Conservation (phyloP, 495 filamentous ascomycete genomes). For the Tetracladium setigerum region DNA sequence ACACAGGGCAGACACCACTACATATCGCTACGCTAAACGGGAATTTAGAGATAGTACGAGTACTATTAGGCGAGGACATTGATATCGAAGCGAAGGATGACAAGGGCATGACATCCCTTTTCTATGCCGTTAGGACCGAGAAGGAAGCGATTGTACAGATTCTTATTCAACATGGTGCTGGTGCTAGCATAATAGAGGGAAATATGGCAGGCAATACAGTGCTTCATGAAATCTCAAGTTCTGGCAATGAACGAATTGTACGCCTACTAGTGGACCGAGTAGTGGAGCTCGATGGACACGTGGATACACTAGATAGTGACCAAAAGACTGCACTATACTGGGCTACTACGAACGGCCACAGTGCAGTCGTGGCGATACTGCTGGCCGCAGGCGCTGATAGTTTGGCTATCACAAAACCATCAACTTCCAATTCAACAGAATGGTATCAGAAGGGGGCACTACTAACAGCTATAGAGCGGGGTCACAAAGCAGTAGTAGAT, state of each 20-base stretch:
- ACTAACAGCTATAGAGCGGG: constrained; percentile 3
- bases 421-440: constrained; percentile 1
- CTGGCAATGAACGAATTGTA: constrained; percentile 7
- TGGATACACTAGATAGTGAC: constrained; percentile 7
- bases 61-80: constrained; percentile 10
- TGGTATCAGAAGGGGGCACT: not conserved
- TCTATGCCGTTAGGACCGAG: constrained; percentile 3
- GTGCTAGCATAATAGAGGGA: constrained; percentile 5
- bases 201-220: constrained; percentile 1
- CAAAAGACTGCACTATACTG: constrained; percentile 5
- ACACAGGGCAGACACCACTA: constrained; percentile 10
- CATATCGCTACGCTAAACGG: constrained; percentile 14
- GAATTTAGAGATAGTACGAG: constrained; percentile 5
- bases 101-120: constrained; percentile 5
- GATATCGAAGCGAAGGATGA: constrained; percentile 11
- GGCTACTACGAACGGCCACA: constrained; percentile 7
- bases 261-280: constrained; percentile 6
- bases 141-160: constrained; percentile 7
- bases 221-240: constrained; percentile 1
- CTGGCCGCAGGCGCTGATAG: constrained; percentile 1
- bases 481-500: constrained; percentile 11
- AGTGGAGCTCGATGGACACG: constrained; percentile 7
- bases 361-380: constrained; percentile 8
- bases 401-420: not conserved
- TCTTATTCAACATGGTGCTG: constrained; percentile 4